phyloP scores from a whole-genome alignment of 441 rosid genomes.

The Populus hybrid region DNA sequence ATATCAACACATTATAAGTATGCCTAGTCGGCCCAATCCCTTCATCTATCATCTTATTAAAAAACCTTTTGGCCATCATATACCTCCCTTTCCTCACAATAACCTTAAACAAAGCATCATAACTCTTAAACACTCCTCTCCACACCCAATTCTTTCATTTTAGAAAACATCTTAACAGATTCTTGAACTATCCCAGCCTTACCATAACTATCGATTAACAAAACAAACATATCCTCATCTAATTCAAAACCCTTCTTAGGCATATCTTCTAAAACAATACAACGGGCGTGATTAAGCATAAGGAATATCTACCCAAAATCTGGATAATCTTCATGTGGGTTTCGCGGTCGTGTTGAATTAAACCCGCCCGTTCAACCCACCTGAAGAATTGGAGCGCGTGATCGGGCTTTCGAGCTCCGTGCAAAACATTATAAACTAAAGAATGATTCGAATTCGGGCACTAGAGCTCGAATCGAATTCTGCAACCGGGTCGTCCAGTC shows the following conservation, averaged over 20 bases:
- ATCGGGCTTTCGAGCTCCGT: slow-evolving; percentile 61
- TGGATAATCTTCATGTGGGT: slow-evolving; percentile 75
- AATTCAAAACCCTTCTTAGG: slow-evolving; percentile 76
- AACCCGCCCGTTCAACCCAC: slow-evolving; percentile 86
- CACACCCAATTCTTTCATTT: slow-evolving; percentile 80
- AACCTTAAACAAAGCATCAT: slow-evolving; percentile 69
- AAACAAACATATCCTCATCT: slow-evolving; percentile 81
- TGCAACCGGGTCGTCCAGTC: slow-evolving; percentile 90
- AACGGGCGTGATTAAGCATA: slow-evolving; percentile 79
- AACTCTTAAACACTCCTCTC: slow-evolving; percentile 65
- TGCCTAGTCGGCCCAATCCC: slow-evolving; percentile 73
- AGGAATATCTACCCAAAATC: slow-evolving; percentile 60
- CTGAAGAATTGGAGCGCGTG: slow-evolving; percentile 93
- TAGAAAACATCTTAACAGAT: slow-evolving; percentile 73
- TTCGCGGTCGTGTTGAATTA: slow-evolving; percentile 67
- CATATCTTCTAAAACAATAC: slow-evolving; percentile 73
- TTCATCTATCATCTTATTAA: slow-evolving; percentile 69
- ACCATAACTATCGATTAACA: slow-evolving; percentile 76
- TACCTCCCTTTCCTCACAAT: slow-evolving; percentile 74
- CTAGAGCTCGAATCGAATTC: slow-evolving; percentile 74
- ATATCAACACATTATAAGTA: slow-evolving; percentile 73
- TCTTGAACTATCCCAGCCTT: slow-evolving; percentile 83
- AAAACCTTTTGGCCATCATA: slow-evolving; percentile 92
- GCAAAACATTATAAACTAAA: slow-evolving; percentile 72
- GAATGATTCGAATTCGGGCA: slow-evolving; percentile 72